A percentile compares a stretch with the other conserved stretches of the same genome.
phyloP scores from a whole-genome alignment of 176 grass and related monocot genomes.

The Eleusine indica region DNA sequence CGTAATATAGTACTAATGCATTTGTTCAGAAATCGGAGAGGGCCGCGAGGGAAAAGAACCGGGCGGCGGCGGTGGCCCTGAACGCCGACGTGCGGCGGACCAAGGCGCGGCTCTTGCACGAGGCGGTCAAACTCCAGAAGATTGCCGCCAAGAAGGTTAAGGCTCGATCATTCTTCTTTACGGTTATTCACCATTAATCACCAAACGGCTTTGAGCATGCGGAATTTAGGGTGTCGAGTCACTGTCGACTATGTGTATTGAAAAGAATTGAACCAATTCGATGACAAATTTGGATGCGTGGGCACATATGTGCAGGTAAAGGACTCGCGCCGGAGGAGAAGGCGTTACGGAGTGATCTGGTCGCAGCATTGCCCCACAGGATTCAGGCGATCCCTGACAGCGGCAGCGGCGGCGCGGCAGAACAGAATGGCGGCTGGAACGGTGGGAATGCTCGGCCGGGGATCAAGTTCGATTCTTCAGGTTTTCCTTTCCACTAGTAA shows the following conservation, averaged over 20 bases:
- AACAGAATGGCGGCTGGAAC: conserved; percentile 53
- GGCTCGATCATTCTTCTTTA: background rate
- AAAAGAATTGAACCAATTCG: background rate
- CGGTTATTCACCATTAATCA: background rate
- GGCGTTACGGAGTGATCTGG: conserved; percentile 53
- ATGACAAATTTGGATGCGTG: background rate
- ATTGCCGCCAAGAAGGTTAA: conserved; percentile 69
- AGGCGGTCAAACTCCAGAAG: conserved; percentile 76
- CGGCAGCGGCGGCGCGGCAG: conserved; percentile 12
- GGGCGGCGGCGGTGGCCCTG: conserved; percentile 57
- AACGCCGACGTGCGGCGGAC: conserved; percentile 75
- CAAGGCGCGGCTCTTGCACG: conserved; percentile 69
- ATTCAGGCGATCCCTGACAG: conserved; percentile 72
- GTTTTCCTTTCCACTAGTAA: background rate
- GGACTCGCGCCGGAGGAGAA: conserved; percentile 69
- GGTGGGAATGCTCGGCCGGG: conserved; percentile 51
- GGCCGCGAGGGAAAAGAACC: conserved; percentile 65
- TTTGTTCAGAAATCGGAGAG: conserved; percentile 66
- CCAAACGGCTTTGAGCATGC: no score
- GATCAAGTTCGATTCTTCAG: conserved; percentile 78
- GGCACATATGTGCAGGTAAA: conserved; percentile 53
- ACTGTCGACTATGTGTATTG: no score
- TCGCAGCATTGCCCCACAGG: conserved; percentile 65
- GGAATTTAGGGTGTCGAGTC: background rate
- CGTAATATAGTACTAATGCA: background rate